These are phyloP conservation scores for Coniferiporia weirii DNA, from an alignment of 1,284 basidiomycete genomes.

Conservation along the genomic window DNA sequence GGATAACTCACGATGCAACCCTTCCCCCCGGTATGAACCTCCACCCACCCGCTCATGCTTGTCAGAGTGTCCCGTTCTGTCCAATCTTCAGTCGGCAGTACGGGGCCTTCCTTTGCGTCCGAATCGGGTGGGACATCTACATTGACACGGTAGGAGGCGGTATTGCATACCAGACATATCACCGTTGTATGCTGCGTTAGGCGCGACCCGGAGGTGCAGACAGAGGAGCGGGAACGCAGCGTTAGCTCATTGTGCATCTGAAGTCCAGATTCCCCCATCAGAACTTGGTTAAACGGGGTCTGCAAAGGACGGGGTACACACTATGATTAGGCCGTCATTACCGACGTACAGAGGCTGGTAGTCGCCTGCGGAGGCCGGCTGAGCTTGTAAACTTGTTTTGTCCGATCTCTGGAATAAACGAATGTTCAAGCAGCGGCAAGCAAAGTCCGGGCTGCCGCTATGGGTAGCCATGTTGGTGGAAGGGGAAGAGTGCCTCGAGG, in stretches of 20 bases:
- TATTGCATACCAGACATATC: slow-evolving; percentile 64
- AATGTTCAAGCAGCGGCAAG: slow-evolving; percentile 72
- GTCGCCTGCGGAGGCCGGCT: slow-evolving; percentile 29
- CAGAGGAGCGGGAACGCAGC: slow-evolving; percentile 53
- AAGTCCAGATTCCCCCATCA: not conserved
- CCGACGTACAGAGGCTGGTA: slow-evolving; percentile 58
- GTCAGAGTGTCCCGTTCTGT: slow-evolving; percentile 65
- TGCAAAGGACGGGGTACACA: slow-evolving; percentile 31
- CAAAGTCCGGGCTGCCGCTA: slow-evolving; percentile 28
- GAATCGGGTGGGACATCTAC: slow-evolving; percentile 53
- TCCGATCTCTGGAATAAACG: slow-evolving; percentile 36
- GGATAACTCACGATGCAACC: slow-evolving; percentile 57
- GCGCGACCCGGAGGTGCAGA: slow-evolving; percentile 38
- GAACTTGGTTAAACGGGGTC: not conserved
- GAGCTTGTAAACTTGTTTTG: not conserved
- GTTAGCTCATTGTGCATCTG: slow-evolving; percentile 69
- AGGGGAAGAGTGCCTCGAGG: not conserved
- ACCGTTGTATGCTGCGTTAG: slow-evolving; percentile 44
- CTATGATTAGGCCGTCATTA: slow-evolving; percentile 62
- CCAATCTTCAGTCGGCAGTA: slow-evolving; percentile 70
- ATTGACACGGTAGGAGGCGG: slow-evolving; percentile 62
- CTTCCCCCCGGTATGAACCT: slow-evolving; percentile 43
- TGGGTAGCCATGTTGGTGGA: slow-evolving; percentile 18
- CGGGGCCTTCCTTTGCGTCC: slow-evolving; percentile 59
- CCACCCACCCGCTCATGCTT: slow-evolving; percentile 66